A percentile compares a stretch with the other conserved stretches of the same genome.
These are phyloP conservation scores for Fusarium dlaminii DNA, from an alignment of 2,329 filamentous ascomycete genomes.

Conservation along the genomic window DNA sequence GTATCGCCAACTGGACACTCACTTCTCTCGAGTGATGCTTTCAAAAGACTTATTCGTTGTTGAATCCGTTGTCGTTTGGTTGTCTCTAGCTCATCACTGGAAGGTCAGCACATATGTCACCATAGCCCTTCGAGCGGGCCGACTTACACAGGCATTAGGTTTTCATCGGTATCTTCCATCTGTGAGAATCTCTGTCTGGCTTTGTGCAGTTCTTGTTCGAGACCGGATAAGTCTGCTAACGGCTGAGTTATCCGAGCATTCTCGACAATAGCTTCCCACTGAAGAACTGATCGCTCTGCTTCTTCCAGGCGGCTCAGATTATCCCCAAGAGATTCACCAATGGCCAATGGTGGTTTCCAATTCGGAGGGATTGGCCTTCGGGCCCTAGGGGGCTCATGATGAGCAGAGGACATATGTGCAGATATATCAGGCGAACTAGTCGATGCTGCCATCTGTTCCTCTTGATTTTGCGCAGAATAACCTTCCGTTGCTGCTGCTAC, in stretches of 20 bases:
- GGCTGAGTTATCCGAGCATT: slow-evolving; percentile 33
- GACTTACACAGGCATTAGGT: slow-evolving; percentile 33
- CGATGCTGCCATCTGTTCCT: neutral
- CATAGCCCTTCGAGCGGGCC: neutral
- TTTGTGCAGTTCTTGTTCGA: slow-evolving; percentile 28
- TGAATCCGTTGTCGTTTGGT: slow-evolving; percentile 30
- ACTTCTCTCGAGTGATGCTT: slow-evolving; percentile 7
- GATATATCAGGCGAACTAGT: neutral
- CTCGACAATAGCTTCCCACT: slow-evolving; percentile 40
- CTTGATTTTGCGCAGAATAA: neutral
- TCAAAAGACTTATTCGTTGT: slow-evolving; percentile 20
- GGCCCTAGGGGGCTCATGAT: neutral
- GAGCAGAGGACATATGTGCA: neutral
- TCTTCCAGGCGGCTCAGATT: slow-evolving; percentile 37
- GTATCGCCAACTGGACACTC: slow-evolving; percentile 8
- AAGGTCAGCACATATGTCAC: neutral
- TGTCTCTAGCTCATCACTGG: slow-evolving; percentile 38
- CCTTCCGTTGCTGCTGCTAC: neutral
- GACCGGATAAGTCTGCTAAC: slow-evolving; percentile 31
- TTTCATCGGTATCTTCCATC: slow-evolving; percentile 40
- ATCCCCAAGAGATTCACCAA: slow-evolving; percentile 36
- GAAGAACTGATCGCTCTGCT: slow-evolving; percentile 35
- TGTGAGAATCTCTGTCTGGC: slow-evolving; percentile 8
- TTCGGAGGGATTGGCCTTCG: slow-evolving; percentile 12
- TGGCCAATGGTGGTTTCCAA: slow-evolving; percentile 38